Evolutionary conservation across 2,329 filamentous ascomycete genomes (phyloP).

Genomic region (Kalmusia sp.): DNA sequence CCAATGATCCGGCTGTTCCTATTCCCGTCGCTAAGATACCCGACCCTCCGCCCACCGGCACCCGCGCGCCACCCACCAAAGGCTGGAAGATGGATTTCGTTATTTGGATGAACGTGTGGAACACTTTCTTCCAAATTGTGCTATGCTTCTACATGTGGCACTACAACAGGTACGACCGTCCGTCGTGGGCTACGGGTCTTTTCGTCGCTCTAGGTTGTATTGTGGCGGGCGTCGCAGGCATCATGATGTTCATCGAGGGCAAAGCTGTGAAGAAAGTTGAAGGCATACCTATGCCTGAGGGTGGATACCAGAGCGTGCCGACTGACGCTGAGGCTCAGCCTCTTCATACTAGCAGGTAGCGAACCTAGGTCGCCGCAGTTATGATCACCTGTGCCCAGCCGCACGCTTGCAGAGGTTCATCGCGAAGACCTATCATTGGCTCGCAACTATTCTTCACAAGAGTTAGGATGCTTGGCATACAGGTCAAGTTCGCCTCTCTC

Average conservation of each 20-base stretch:
- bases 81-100: slow-evolving; percentile 82
- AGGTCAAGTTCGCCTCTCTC: not conserved
- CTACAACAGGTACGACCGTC: slow-evolving; percentile 74
- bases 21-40: slow-evolving; percentile 70
- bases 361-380: slow-evolving; percentile 18
- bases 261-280: slow-evolving; percentile 52
- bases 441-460: not conserved
- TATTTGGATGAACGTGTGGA: slow-evolving; percentile 78
- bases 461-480: slow-evolving; percentile 16
- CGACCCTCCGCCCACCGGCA: slow-evolving; percentile 72
- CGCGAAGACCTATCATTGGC: slow-evolving; percentile 5
- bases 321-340: slow-evolving; percentile 32
- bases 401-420: slow-evolving; percentile 3
- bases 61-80: slow-evolving; percentile 70
- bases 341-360: not conserved
- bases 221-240: slow-evolving; percentile 71
- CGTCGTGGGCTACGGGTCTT: slow-evolving; percentile 79
- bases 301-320: slow-evolving; percentile 24
- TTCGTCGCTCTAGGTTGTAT: slow-evolving; percentile 79
- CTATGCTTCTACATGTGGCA: slow-evolving; percentile 86
- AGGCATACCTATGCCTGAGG: slow-evolving; percentile 40
- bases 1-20: slow-evolving; percentile 62
- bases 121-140: slow-evolving; percentile 77
- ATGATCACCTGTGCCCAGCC: slow-evolving; percentile 29
- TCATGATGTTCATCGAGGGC: slow-evolving; percentile 75